Evolutionary conservation across 192 early-diverging fungal genomes (phyloP).

Genomic region (Lobosporangium transversale): DNA sequence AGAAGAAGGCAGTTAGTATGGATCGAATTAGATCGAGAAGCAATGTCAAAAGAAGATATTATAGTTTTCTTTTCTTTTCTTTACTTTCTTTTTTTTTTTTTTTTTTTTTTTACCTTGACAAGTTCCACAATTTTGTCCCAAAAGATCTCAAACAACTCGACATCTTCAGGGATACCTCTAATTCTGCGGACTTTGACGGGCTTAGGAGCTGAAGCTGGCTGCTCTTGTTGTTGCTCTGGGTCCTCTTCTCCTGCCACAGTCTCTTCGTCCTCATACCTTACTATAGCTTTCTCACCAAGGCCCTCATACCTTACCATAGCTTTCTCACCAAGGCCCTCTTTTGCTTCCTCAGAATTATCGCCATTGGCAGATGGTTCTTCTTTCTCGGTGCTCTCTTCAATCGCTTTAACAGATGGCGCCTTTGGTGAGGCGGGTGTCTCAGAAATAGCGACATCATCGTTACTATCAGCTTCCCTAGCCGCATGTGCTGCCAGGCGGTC

Average conservation of each 20-base stretch:
- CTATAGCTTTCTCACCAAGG: not conserved
- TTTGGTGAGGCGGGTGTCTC: constrained; percentile 42
- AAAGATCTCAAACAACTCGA: constrained; percentile 95
- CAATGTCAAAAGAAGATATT: too few species aligned
- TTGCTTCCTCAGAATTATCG: constrained; percentile 8
- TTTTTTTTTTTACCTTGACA: constrained; percentile 74
- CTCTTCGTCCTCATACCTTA: constrained; percentile 5
- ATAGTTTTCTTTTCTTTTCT: too few species aligned
- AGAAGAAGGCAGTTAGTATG: not conserved
- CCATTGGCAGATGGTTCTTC: not conserved
- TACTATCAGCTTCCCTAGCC: constrained; percentile 73
- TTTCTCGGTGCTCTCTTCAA: constrained; percentile 21
- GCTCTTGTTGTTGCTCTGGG: constrained; percentile 32
- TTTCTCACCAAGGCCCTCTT: constrained; percentile 13
- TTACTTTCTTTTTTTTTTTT: too few species aligned
- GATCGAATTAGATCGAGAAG: not conserved
- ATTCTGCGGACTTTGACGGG: constrained; percentile 58
- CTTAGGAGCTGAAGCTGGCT: constrained; percentile 36
- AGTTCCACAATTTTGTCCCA: constrained; percentile 95
- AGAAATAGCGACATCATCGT: constrained; percentile 55
- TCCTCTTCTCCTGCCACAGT: constrained; percentile 20
- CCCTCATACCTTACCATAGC: constrained; percentile 16
- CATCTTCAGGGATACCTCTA: constrained; percentile 86
- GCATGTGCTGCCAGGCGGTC: constrained; percentile 95
- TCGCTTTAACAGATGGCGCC: constrained; percentile 12